Evolutionary conservation across 1,284 basidiomycete species (phyloP).

Genomic region (Moesziomyces antarcticus): DNA sequence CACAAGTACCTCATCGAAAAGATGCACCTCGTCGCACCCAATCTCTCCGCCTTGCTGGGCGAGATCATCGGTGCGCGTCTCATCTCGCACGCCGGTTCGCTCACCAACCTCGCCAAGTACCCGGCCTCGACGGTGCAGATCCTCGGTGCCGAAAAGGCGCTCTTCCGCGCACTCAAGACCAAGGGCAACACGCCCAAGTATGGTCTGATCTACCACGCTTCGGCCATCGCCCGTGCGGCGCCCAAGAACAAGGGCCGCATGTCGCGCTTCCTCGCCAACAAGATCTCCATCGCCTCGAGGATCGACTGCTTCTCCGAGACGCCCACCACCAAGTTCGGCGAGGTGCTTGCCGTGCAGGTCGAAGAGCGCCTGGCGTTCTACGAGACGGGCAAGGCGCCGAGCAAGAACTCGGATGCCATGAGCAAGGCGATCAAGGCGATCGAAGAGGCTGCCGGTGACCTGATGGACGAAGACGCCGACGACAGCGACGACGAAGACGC

Average conservation of each 20-base stretch:
- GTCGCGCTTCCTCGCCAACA: constrained; percentile 82
- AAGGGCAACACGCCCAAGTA: constrained; percentile 99
- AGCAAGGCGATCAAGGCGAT: constrained; percentile 86
- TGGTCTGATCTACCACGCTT: constrained; percentile 73
- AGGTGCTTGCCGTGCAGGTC: constrained; percentile 90
- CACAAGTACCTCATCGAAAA: constrained; percentile 92
- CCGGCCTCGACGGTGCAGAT: constrained; percentile 98
- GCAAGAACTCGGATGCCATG: constrained; percentile 71
- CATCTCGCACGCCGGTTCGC: constrained; percentile 96
- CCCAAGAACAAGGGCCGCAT: constrained; percentile 98
- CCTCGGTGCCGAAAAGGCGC: constrained; percentile 95
- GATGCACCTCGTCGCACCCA: constrained; percentile 98
- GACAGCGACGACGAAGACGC: constrained; percentile 72
- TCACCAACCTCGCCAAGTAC: constrained; percentile 97
- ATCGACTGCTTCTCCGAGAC: constrained; percentile 94
- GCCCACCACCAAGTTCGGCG: constrained; percentile 92
- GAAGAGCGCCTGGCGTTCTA: constrained; percentile 96
- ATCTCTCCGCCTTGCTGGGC: constrained; percentile 87
- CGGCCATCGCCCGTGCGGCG: constrained; percentile 85
- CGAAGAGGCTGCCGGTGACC: constrained; percentile 76
- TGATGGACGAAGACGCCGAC: constrained; percentile 77
- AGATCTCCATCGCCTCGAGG: constrained; percentile 95
- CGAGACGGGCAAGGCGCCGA: constrained; percentile 71
- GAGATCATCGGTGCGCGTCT: constrained; percentile 94
- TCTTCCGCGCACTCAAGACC: constrained; percentile 97